Percentiles rank a stretch among this genome's conserved stretches.
These are phyloP conservation scores for Saccharomycopsis sp. DNA, from an alignment of 805 yeast species.

Conservation along the genomic window DNA sequence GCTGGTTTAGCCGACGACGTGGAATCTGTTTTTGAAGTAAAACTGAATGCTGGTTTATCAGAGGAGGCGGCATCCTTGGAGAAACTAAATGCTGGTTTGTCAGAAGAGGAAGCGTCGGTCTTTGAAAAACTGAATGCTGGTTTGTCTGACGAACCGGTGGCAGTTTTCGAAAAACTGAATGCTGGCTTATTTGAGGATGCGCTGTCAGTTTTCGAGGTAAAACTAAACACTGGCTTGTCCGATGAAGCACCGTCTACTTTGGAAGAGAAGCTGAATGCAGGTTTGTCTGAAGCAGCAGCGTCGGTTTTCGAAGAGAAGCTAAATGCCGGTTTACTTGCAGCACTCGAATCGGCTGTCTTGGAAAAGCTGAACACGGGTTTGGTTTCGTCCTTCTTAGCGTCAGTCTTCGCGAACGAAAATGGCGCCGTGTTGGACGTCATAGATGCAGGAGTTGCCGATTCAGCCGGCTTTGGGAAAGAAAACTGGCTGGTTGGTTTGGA, in stretches of 20 bases:
- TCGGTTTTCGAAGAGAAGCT: conserved; percentile 9
- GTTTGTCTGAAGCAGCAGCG: conserved; percentile 10
- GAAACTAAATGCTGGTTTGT: not conserved
- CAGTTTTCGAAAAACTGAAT: not conserved
- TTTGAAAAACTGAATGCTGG: conserved; percentile 3
- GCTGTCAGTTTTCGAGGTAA: conserved; percentile 12
- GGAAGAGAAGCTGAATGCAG: conserved; percentile 13
- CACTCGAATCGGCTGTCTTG: conserved; percentile 15
- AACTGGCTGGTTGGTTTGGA: not conserved
- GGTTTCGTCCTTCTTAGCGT: not conserved
- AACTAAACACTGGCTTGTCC: conserved; percentile 18
- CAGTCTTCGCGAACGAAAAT: not conserved
- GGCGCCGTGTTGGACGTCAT: not conserved
- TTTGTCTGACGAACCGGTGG: not conserved
- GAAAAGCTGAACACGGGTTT: conserved; percentile 8
- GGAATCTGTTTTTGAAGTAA: not conserved
- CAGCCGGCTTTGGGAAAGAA: not conserved
- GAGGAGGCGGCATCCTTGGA: not conserved
- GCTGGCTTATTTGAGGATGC: conserved; percentile 11
- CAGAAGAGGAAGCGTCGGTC: not conserved
- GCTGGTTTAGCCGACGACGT: not conserved
- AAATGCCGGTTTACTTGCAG: conserved; percentile 8
- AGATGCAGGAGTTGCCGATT: not conserved
- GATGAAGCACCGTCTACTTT: conserved; percentile 12
- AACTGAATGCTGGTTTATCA: not conserved